Base-by-base conservation (phyloP, 768 basidiomycete species). In the Mycena vitilis region DNA sequence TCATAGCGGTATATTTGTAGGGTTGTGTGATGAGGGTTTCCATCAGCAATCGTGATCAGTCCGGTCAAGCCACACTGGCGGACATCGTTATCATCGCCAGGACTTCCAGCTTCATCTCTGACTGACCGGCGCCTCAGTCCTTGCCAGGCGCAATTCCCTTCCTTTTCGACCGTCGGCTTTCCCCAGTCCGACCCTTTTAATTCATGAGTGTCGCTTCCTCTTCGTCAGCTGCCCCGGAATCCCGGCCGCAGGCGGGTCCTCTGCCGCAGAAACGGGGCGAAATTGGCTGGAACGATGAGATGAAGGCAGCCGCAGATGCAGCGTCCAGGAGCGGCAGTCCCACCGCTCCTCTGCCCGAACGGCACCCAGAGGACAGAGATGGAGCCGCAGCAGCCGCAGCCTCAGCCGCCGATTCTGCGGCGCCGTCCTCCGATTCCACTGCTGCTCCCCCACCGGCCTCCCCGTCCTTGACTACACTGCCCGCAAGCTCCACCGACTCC, bases 221-320 rank as follows among this genome's bases (percentile, higher is more conserved):
- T 12, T 40, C 65, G 20, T 22, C 53, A 49, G n/a, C 66, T n/a
- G 51, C 67, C 65, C 59, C 66, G 63, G 80, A 80, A 74, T 61
- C 72, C 69, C 81, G 81, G 72, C 81, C 79, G 62, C 82, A 91
- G 81, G 89, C 89, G 73, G 89, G 82, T 49, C 89, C 90, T 62
- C 78, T 91, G 74, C 91, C 90, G 60, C 76, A 74, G 51, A 91
- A 91, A 76, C 82, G 85, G 22, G 91, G 90, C 45, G 45, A 59
- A 45, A 56, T 56, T 23, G 54, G 54, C 5, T 56, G 16, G 13
- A 22, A 38, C 38, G 54, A 40, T 9, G 54, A 59, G 5, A 16
- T n/a, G 1, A 30, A 45, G 18, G 11, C 51, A 23, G 15, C 68
- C 58, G 72, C 66, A 5, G 73, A 66, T 30, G 30, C 30, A 44